Evolutionary conservation across 106 monocot genomes (phyloP).

Genomic region (Phalaenopsis equestris): DNA sequence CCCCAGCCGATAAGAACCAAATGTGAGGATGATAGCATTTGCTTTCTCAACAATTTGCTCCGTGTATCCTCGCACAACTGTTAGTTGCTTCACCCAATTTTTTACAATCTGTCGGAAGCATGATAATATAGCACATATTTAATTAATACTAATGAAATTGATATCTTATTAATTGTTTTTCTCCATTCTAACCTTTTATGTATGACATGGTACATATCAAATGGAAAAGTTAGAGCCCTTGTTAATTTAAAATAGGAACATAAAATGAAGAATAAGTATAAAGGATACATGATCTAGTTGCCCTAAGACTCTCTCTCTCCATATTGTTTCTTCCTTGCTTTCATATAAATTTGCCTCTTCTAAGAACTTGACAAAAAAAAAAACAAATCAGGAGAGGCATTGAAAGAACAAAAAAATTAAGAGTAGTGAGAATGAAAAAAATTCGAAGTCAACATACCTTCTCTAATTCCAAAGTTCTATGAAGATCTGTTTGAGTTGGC

Average conservation of each 20-base stretch:
- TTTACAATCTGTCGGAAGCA: slow-evolving; percentile 54
- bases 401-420: too few relatives aligned
- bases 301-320: slow-evolving; percentile 58
- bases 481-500: slow-evolving; percentile 50
- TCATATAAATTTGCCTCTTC: slow-evolving; percentile 67
- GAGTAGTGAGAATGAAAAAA: background rate
- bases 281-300: slow-evolving; percentile 56
- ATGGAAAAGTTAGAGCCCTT: too few relatives aligned
- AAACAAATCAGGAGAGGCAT: background rate
- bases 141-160: too few relatives aligned
- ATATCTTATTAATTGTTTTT: too few relatives aligned
- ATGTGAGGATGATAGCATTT: slow-evolving; percentile 87
- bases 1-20: slow-evolving; percentile 94
- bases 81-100: slow-evolving; percentile 83
- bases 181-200: too few relatives aligned
- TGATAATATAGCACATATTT: background rate
- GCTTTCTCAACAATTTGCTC: slow-evolving; percentile 90
- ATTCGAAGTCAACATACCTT: slow-evolving; percentile 26
- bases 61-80: slow-evolving; percentile 68
- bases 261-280: too few relatives aligned
- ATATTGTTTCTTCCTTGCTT: slow-evolving; percentile 50
- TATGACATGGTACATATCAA: too few relatives aligned
- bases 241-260: too few relatives aligned
- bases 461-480: slow-evolving; percentile 54
- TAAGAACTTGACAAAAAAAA: slow-evolving; percentile 40